A percentile compares a stretch with the other conserved stretches of the same genome.
Evolutionary conservation across 805 yeast species (phyloP).

Genomic region (Metschnikowia reukaufii): DNA sequence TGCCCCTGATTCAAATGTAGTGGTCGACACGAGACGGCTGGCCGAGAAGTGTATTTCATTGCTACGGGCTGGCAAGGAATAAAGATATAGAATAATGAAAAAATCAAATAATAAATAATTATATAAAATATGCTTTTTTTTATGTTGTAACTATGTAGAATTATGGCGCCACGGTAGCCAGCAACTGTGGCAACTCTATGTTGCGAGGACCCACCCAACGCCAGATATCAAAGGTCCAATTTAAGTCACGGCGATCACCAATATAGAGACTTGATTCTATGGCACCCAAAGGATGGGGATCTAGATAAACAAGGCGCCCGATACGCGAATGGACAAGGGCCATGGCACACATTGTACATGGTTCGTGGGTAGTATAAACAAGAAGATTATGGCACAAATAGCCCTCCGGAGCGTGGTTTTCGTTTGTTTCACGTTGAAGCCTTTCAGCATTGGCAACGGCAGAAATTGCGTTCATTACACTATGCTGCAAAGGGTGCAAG

Average conservation of each 20-base stretch:
- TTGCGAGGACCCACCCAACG: constrained; percentile 51
- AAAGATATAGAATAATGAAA: background rate
- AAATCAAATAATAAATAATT: background rate
- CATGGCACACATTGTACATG: constrained; percentile 96
- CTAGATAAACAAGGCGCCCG: constrained; percentile 61
- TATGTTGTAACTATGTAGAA: too few species aligned
- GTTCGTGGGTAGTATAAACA: constrained; percentile 91
- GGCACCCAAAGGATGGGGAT: constrained; percentile 41
- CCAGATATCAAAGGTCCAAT: constrained; percentile 88
- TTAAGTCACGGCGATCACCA: constrained; percentile 71
- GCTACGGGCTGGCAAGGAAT: background rate
- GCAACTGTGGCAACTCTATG: background rate
- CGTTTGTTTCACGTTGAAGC: constrained; percentile 30
- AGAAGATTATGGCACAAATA: constrained; percentile 77
- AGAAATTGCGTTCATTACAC: constrained; percentile 71
- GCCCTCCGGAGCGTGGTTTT: constrained; percentile 12
- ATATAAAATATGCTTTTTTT: too few species aligned
- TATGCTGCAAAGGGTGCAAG: constrained; percentile 62
- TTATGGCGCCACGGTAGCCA: constrained; percentile 7
- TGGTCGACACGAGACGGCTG: background rate
- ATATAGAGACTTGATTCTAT: constrained; percentile 72
- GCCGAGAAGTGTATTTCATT: constrained; percentile 8
- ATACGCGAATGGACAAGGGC: constrained; percentile 91
- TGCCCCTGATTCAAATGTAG: background rate
- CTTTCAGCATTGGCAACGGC: constrained; percentile 59